Base-by-base conservation (phyloP, 2,329 filamentous ascomycete genomes). In the Fusarium subtropicale region DNA sequence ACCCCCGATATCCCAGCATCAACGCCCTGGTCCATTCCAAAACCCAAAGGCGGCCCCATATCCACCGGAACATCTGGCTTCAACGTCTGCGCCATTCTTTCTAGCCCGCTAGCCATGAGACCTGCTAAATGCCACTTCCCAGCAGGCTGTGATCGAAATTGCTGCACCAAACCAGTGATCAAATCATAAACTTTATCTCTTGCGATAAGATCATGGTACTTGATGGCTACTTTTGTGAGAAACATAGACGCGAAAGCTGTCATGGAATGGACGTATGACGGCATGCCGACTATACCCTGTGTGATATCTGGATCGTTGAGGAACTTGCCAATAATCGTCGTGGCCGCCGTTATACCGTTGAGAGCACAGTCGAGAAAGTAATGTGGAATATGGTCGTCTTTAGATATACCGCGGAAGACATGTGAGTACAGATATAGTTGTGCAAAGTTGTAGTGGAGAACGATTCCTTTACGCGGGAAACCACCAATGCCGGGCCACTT, bases 161-260 rank as follows among this genome's bases (percentile, higher is more conserved):
- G 77, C 18, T 76, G 71, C 0, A 84, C 79, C 0, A 83, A 77
- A 20, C 76, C 77, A 1, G 76, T 76, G 0, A 78, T 81, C 28
- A 84, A 60, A 13, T 82, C 77, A 54, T 78, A 74, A 1, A 84
- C 81, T 0, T 76, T 69, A 6, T 74, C 71, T 3, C 78, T 73
- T n/a, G 83, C 78, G 24, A 84, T 79, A 6, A 83, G 77, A 31
- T 80, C 78, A 12, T 77, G 78, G 56, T 83, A 80, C 31, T 82
- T 83, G 15, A 79, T 77, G 4, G 82, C 78, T 1, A 85, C 76
- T 61, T 85, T 84, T 24, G 84, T 79, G 1, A 86, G 77, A 64
- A 86, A 86, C 68, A 85, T 83, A 62, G 82, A 85, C 1, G 84
- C 83, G 57, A 86, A 86, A 0, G 82, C 83, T 0, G 83, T 85